phyloP scores from a whole-genome alignment of 306 rosid genomes.

The Cucumis cinereus region DNA sequence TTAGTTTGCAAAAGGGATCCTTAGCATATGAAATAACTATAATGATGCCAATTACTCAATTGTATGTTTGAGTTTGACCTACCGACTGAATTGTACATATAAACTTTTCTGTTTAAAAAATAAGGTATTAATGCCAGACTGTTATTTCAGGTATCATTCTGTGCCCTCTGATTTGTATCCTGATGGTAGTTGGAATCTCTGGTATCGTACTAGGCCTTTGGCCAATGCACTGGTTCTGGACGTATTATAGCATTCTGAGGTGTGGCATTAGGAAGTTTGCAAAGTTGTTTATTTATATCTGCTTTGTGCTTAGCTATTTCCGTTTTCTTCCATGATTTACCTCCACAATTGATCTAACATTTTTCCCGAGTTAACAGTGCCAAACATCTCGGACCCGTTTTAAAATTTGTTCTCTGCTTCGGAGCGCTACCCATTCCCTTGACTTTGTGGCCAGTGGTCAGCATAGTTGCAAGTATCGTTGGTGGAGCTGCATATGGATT shows the following conservation, averaged over 20 bases:
- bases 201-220: conserved; percentile 71
- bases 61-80: not conserved
- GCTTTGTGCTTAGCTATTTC: not conserved
- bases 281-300: not conserved
- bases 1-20: not conserved
- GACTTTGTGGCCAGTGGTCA: conserved; percentile 54
- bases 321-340: not conserved
- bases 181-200: conserved; percentile 63
- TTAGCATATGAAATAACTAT: not conserved
- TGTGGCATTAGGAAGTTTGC: conserved; percentile 18
- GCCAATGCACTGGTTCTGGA: conserved; percentile 55
- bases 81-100: not conserved
- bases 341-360: not conserved
- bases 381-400: conserved; percentile 54
- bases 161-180: conserved; percentile 56
- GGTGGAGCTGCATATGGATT: conserved; percentile 81
- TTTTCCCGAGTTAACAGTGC: conserved; percentile 32
- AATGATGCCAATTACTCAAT: not conserved
- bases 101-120: not conserved
- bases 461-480: conserved; percentile 62
- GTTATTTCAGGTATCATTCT: conserved; percentile 62
- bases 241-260: conserved; percentile 70
- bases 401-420: conserved; percentile 59
- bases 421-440: conserved; percentile 48
- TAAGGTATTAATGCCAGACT: not conserved